Evolutionary conservation across 805 yeast species (phyloP), one percentile per base, ranked within the genome.

Genomic region (Candida patagonica): DNA sequence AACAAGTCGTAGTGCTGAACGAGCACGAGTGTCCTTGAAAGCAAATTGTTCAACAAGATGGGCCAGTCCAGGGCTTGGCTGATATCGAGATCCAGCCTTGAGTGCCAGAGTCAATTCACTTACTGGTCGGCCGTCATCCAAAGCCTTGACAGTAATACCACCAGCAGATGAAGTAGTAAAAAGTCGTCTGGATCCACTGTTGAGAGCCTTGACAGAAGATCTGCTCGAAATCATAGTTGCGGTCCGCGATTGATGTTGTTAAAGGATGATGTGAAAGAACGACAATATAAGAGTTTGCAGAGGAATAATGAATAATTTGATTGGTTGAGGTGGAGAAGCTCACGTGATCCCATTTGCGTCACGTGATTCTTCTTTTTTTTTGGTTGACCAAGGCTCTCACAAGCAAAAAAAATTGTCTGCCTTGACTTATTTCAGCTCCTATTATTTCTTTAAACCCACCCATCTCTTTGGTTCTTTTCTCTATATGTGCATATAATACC

Each of bases 1-100:
- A 58, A 87, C 82, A 57, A 88, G 71, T 70, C 97, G 83, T 60
- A 92, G 73, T 19, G 92, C 95, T 15, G 96, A 81, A 63, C 86
- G 85, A 53, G 76, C 62, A 46, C 71, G 70, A 42, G 95, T 86
- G 72, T 82, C 80, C 60, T 59, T 55, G 71, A 81, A 92, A 55
- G 80, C 80, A 63, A 77, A 87, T 63, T 86, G 76, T 56, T 89
- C 75, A 56, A 88, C 72, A 49, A 87, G 66, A 64, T 89, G 96
- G 33, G 96, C 71, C 51, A 81, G 66, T 66, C 97, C 98, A 42
- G 88, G 79, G 50, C 70, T 64, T 47, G 73, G 65, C 41, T 76
- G 68, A 53, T 68, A 72, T 62, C 92, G 81, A 42, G 96, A 76
- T 50, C 97, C 97, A 48, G 84, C 94, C 56, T 79, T 79, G 52